Conservation (phyloP, 345 rosid genomes). For the Nasturtium officinale region DNA sequence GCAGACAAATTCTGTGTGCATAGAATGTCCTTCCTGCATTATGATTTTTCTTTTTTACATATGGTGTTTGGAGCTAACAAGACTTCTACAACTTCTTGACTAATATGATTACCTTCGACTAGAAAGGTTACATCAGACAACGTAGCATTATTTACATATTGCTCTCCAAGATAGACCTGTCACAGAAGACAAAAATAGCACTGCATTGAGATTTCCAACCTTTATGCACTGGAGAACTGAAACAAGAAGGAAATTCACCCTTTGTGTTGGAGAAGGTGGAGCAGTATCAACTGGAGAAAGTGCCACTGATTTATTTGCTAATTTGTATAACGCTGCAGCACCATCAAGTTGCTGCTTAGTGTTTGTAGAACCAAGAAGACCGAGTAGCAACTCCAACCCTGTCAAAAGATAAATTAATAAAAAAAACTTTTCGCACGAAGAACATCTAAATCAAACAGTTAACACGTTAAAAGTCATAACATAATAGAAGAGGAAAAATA, state of each 20-base stretch:
- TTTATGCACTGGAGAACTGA: constrained; percentile 20
- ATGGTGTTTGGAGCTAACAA: constrained; percentile 23
- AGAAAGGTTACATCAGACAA: constrained; percentile 95
- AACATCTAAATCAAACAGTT: constrained; percentile 27
- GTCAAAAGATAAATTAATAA: constrained; percentile 32
- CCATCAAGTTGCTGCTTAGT: constrained; percentile 90
- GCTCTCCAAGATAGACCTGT: constrained; percentile 96
- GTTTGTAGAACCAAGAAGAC: constrained; percentile 81
- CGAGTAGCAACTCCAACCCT: constrained; percentile 90
- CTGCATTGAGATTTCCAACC: constrained; percentile 14
- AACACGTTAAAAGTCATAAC: not conserved
- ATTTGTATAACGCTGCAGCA: constrained; percentile 83
- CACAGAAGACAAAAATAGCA: constrained; percentile 1
- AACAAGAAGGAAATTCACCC: constrained; percentile 52
- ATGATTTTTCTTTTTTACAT: constrained; percentile 31
- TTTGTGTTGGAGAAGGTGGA: constrained; percentile 96
- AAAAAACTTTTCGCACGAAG: constrained; percentile 17
- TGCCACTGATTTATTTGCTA: constrained; percentile 79
- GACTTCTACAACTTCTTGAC: constrained; percentile 20
- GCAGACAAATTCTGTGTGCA: constrained; percentile 97
- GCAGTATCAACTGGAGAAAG: constrained; percentile 96
- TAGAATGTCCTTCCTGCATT: constrained; percentile 83
- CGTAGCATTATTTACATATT: constrained; percentile 85
- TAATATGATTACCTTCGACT: constrained; percentile 75
- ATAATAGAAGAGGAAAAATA: constrained; percentile 5